Evolutionary conservation across 805 yeast genomes (phyloP), one percentile per base, ranked within the genome.

Genomic region (Diddensiella transvaalensis): DNA sequence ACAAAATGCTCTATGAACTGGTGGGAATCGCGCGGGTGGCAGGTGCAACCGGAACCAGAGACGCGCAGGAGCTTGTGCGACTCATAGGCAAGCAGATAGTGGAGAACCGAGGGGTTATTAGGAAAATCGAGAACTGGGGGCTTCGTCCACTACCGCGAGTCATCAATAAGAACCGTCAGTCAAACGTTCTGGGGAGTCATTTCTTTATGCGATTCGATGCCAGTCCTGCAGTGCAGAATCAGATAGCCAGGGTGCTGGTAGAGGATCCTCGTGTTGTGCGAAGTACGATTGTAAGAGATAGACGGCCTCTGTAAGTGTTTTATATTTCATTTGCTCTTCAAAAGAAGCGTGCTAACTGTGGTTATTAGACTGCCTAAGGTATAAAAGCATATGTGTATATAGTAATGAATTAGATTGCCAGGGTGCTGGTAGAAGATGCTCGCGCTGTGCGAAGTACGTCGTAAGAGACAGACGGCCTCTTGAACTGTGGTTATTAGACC

Each of bases 181-280:
- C 80, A 52, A 95, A 90, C 67, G 87, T 87, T 63, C 90, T 87
- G 64, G 98, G 97, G 2, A 83, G 85, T 50, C 90, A 87, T 59
- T 91, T 93, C 60, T 67, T 85, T 50, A 80, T 91, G 82, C 73
- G 86, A 18, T 93, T 91, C 64, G 98, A 93, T 64, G 77, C 89
- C 1, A 83, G 93, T 40, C 77, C 91, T 13, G 81, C 84, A 32
- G 97, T 87, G 5, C 97, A 91, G 66, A 78, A 83, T 43, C 96
- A 89, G 69, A 79, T 93, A 49, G 69, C 82, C 54, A 78, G 95
- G 69, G 80, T 93, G 3, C 69, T 91, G 55, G 81, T 83, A 60
- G 78, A 81, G 51, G 99, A 91, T 66, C 97, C 98, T 23, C 83
- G 98, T 70, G 84, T 93, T 54, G 79, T 91, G 51, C 78, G 96